Conservation (phyloP, 2,329 filamentous ascomycete species). For the Sphaerulina musiva region DNA sequence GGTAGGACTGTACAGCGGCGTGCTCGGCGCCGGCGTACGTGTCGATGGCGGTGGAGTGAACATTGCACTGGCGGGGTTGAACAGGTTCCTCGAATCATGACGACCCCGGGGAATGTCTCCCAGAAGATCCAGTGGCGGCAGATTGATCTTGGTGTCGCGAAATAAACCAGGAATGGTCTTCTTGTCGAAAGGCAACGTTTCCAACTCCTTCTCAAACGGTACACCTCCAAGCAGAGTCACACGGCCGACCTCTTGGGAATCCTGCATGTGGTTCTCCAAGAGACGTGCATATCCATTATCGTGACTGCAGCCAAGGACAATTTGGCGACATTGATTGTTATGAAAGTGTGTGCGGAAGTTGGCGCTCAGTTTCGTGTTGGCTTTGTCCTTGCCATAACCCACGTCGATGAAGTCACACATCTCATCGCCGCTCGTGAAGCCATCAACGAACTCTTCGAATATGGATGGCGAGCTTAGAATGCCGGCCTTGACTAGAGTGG, state of each 20-base stretch:
- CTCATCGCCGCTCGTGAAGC: slow-evolving; percentile 52
- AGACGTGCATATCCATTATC: slow-evolving; percentile 50
- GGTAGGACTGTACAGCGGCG: slow-evolving; percentile 15
- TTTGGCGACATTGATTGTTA: slow-evolving; percentile 55
- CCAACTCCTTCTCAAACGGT: slow-evolving; percentile 50
- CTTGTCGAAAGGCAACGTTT: slow-evolving; percentile 45
- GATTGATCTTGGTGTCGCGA: slow-evolving; percentile 45
- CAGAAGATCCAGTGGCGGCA: slow-evolving; percentile 23
- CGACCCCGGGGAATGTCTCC: slow-evolving; percentile 16
- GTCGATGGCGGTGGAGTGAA: slow-evolving; percentile 24
- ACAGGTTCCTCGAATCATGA: slow-evolving; percentile 28
- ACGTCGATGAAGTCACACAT: slow-evolving; percentile 57
- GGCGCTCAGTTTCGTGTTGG: slow-evolving; percentile 54
- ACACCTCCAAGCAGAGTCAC: slow-evolving; percentile 53
- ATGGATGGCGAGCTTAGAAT: slow-evolving; percentile 46
- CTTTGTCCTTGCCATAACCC: slow-evolving; percentile 52
- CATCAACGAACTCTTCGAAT: slow-evolving; percentile 46
- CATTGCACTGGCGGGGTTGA: slow-evolving; percentile 27
- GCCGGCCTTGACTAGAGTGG: slow-evolving; percentile 32
- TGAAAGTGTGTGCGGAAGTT: slow-evolving; percentile 50
- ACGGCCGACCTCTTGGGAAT: slow-evolving; percentile 40
- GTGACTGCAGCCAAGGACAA: slow-evolving; percentile 54
- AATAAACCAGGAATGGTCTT: slow-evolving; percentile 50
- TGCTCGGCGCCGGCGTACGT: slow-evolving; percentile 15
- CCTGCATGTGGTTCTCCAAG: slow-evolving; percentile 46